Base-by-base conservation (phyloP, 179 eudicot species). In the Corrigiola litoralis region DNA sequence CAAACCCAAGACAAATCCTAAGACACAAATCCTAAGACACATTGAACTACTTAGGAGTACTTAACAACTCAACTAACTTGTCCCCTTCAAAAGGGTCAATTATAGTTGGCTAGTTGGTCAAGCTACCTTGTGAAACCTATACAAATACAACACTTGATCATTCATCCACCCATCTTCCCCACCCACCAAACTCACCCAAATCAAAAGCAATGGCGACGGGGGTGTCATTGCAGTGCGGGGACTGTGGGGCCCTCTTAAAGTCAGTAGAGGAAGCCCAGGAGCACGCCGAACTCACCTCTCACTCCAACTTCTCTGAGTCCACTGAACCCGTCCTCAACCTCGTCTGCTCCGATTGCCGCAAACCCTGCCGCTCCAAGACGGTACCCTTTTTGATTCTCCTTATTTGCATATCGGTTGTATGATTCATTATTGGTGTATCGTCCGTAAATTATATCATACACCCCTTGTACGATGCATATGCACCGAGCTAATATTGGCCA, bases 341-440 rank as follows among this genome's bases (percentile, higher is more conserved):
- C 57, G 77, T 90, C 64, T 92, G 98, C 75, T 54, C 92, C 61
- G 18, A 82, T 21, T 92, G 98, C 64, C 77, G 85, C 79, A 92
- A 92, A 53, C 96, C 98, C n/a, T 92, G 98, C 79, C 95, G 98
- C 61, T 85, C 96, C 67, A 89, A 92, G 84, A 90, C 97, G 2
- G 96, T 90, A 83, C 27, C 5, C 27, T 10, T 37, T 38, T 21
- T 20, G 2, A n/a, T 58, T 34, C 1, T 14, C 6, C 9, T 6
- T 48, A 13, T 9, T 17, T 2, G 14, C 27, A 44, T 7, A 0
- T 7, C 36, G 3, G 47, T 5, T 48, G 11, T 18, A 58, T 31
- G 21, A 3, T 34, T 16, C 3, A 16, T 36, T 14, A 33, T 13
- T 12, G 31, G 13, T 24, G 28, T 48, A 6, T 16, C 1, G 63